Percentiles rank a stretch among this genome's conserved stretches.
phyloP scores from a whole-genome alignment of 2,329 filamentous ascomycete species.

The Scedosporium dehoogii region DNA sequence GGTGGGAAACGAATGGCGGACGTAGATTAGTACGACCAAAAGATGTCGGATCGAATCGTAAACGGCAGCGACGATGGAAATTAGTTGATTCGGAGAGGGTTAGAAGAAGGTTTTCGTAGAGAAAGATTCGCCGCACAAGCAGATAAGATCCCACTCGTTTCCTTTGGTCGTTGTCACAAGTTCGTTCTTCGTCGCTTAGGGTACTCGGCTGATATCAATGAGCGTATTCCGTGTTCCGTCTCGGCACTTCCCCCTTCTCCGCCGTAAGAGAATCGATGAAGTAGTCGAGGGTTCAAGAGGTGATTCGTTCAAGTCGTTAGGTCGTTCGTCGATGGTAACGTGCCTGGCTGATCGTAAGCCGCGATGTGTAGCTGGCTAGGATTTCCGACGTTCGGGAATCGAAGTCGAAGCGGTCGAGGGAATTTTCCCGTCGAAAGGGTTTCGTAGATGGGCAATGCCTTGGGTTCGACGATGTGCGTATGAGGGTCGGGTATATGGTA shows the following conservation, averaged over 20 bases:
- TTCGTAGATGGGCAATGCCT: not conserved
- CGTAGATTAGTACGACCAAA: too few relatives aligned
- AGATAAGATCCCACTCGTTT: not conserved
- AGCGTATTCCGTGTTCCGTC: conserved; percentile 1
- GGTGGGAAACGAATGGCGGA: too few relatives aligned
- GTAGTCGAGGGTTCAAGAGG: not conserved
- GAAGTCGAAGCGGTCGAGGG: not conserved
- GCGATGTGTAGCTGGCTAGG: not conserved
- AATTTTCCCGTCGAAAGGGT: not conserved
- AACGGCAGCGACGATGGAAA: not conserved
- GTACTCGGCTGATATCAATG: conserved; percentile 7
- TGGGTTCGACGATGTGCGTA: conserved; percentile 4
- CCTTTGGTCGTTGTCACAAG: not conserved
- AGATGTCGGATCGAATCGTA: not conserved
- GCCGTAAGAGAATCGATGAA: not conserved
- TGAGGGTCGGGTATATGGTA: conserved; percentile 6
- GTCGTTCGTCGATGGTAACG: not conserved
- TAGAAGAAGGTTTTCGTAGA: not conserved
- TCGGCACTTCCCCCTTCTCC: conserved; percentile 6
- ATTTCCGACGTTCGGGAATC: not conserved
- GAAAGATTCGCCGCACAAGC: not conserved
- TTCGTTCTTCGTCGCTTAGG: conserved; percentile 2
- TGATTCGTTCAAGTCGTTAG: not conserved
- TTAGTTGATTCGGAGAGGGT: not conserved
- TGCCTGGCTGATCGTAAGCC: not conserved